Evolutionary conservation across 2,329 filamentous ascomycete species (phyloP).

Genomic region (Curvularia verruculosa): DNA sequence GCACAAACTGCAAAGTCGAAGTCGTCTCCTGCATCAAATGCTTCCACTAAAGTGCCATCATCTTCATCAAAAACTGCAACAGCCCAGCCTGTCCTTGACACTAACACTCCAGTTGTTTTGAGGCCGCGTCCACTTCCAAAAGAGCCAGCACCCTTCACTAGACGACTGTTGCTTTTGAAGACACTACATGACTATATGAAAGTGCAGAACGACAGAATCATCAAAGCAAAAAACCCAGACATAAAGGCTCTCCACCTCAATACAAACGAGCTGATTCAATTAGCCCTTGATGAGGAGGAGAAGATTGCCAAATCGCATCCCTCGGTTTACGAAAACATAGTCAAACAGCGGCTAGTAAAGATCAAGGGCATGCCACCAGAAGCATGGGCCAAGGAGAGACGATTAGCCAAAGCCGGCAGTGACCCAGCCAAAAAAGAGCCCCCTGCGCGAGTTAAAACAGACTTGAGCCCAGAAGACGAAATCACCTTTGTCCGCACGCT

Average conservation of each 20-base stretch:
- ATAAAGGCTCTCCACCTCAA: conserved; percentile 64
- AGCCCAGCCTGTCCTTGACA: conserved; percentile 19
- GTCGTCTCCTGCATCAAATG: neutral
- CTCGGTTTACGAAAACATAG: conserved; percentile 78
- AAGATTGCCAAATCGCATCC: conserved; percentile 69
- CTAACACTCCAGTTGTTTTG: conserved; percentile 58
- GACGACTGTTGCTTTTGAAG: conserved; percentile 55
- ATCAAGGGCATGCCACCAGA: conserved; percentile 75
- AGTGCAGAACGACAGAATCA: conserved; percentile 70
- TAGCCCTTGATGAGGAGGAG: conserved; percentile 80
- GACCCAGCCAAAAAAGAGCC: conserved; percentile 47
- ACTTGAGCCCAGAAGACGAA: conserved; percentile 71
- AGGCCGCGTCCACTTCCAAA: conserved; percentile 70
- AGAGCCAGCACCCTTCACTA: conserved; percentile 49
- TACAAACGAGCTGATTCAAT: conserved; percentile 70
- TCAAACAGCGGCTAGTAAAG: conserved; percentile 79
- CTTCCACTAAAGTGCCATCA: conserved; percentile 19
- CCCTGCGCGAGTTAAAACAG: conserved; percentile 67
- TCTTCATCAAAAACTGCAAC: conserved; percentile 26
- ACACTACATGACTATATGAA: conserved; percentile 69
- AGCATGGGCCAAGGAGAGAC: conserved; percentile 72
- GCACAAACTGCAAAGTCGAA: conserved; percentile 3
- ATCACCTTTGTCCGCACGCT: conserved; percentile 53
- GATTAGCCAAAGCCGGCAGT: conserved; percentile 34
- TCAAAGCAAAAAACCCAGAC: conserved; percentile 57